Conservation (phyloP, 2,329 filamentous ascomycete species). For the Penicillium sp. region DNA sequence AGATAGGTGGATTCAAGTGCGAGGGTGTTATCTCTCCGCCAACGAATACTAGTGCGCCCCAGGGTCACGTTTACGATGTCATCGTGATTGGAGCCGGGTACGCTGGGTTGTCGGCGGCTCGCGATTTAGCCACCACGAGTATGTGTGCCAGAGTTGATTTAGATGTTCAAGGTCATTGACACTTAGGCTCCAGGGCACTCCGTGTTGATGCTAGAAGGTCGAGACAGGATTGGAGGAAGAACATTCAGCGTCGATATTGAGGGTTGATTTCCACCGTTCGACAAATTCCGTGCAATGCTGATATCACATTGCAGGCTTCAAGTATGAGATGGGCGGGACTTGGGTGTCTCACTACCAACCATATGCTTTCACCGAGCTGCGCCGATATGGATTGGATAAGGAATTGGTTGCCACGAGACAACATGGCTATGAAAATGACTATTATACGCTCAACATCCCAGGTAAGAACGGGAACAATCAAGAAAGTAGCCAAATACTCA, state of each 20-base stretch:
- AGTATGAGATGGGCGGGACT: slow-evolving; percentile 8
- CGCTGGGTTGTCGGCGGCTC: slow-evolving; percentile 30
- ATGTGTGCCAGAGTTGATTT: slow-evolving; percentile 1
- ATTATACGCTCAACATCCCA: slow-evolving; percentile 16
- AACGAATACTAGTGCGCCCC: no score
- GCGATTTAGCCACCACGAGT: slow-evolving; percentile 25
- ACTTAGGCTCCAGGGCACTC: slow-evolving; percentile 15
- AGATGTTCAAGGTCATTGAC: slow-evolving; percentile 33
- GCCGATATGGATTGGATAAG: slow-evolving; percentile 18
- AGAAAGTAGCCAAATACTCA: no score
- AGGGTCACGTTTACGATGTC: slow-evolving; percentile 18
- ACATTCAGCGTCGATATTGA: slow-evolving; percentile 4
- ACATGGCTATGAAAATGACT: slow-evolving; percentile 9
- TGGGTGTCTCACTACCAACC: slow-evolving; percentile 25
- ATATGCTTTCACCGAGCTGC: slow-evolving; percentile 3
- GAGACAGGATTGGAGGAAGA: slow-evolving; percentile 50
- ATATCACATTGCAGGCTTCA: slow-evolving; percentile 17
- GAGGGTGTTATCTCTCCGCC: no score
- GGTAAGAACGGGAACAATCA: no score
- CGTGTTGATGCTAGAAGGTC: slow-evolving; percentile 34
- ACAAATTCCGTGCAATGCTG: no score
- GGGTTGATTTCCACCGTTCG: no score
- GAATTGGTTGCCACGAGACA: slow-evolving; percentile 32
- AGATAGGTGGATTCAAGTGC: no score
- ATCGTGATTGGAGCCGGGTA: slow-evolving; percentile 36